A percentile compares a stretch with the other conserved stretches of the same genome.
Conservation (phyloP, 2,329 filamentous ascomycete genomes). For the Colletotrichum caudatum region DNA sequence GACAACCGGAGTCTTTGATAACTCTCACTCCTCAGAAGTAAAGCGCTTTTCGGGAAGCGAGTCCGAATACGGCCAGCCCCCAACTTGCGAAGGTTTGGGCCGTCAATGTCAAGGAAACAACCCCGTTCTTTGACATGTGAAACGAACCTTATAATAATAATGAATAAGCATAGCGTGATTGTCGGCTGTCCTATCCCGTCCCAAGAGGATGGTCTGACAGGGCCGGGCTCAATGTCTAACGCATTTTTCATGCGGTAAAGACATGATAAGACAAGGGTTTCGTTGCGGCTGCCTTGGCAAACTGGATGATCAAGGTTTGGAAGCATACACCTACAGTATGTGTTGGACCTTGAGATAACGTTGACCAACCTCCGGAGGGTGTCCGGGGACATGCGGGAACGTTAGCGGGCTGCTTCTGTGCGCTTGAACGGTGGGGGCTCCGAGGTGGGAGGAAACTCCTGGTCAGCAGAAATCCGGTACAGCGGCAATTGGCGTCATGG, state of each 20-base stretch:
- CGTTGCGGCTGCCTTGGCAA: background rate
- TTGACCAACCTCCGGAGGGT: background rate
- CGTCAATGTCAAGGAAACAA: background rate
- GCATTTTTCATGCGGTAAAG: background rate
- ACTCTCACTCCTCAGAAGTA: too few species aligned
- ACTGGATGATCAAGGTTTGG: background rate
- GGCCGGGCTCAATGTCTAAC: background rate
- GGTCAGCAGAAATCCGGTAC: too few species aligned
- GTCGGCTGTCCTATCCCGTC: background rate
- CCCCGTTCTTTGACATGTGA: constrained; percentile 11
- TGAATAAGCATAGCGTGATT: background rate
- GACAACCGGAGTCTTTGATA: background rate
- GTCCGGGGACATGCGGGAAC: background rate
- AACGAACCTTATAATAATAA: background rate
- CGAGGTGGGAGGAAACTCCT: too few species aligned
- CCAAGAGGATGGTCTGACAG: constrained; percentile 15
- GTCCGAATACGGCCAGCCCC: background rate
- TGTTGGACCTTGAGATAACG: background rate
- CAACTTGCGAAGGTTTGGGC: background rate
- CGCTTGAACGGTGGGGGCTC: background rate
- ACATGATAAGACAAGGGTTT: background rate
- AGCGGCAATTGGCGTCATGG: too few species aligned
- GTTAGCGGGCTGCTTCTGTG: background rate
- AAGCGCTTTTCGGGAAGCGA: too few species aligned
- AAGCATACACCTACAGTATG: background rate